Evolutionary conservation across 2,329 filamentous ascomycete species (phyloP), one percentile per base, ranked within the genome.

Genomic region (Nemania sp.): DNA sequence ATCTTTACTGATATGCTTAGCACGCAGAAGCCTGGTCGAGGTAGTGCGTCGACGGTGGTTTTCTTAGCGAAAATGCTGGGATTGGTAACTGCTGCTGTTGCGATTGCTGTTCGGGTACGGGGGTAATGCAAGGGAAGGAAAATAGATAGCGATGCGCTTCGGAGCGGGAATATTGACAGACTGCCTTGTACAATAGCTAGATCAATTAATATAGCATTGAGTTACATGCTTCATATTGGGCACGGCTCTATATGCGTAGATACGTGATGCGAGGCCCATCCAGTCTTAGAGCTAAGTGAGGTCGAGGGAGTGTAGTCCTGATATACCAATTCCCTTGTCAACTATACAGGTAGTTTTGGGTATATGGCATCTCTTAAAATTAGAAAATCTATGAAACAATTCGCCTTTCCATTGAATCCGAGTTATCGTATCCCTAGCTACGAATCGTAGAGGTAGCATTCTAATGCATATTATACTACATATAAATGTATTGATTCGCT

Each of bases 1-100:
- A 89, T 93, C 68, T 83, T 94, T 54, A 81, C 82, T 15, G 81
- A 83, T 4, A 88, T 91, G 80, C 58, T 76, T 27, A 29, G 11
- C 8, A 38, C 35, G 2, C 24, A 62, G 51, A 64, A 43, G 57
- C n/a, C 27, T 35, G 49, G 11, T 20, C 52, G 22, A 49, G 24
- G 24, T 22, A 32, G 38, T 41, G 5, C 24, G 8, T n/a, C 22
- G 22, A 53, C 13, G 24, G 45, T 63, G 22, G n/a, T 49, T 7
- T 32, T 59, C 8, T 43, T 58, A 0, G 55, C 35, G 10, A 49
- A 20, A 6, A n/a, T 47, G 2, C 26, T 68, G 29, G 20, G 57
- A 15, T 45, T 69, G n/a, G 10, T 64, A 24, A 20, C 43, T 13
- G 64, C 67, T 1, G 38, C 27, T 7, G 52, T 43, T 22, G 49